A percentile compares a stretch with the other conserved stretches of the same genome.
Conservation (phyloP, 1,284 basidiomycete genomes). For the Ustilago sp. region DNA sequence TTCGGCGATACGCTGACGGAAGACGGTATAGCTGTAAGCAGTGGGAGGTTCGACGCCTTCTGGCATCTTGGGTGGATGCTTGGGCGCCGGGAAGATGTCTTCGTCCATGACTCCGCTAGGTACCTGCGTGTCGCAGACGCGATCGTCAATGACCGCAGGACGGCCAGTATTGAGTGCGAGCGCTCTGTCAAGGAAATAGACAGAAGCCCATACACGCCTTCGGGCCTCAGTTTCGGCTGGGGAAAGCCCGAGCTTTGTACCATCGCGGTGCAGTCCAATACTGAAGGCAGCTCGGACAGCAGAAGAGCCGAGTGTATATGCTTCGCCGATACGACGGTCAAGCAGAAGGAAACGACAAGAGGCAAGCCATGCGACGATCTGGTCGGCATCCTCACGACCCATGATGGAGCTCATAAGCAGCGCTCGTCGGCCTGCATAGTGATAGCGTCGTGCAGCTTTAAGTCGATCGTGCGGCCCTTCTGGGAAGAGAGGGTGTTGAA, state of each 20-base stretch:
- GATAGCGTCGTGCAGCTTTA: constrained; percentile 46
- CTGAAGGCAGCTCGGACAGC: constrained; percentile 55
- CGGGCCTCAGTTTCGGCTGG: constrained; percentile 54
- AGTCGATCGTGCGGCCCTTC: constrained; percentile 42
- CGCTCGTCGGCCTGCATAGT: constrained; percentile 51
- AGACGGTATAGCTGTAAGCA: constrained; percentile 46
- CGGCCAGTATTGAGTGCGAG: constrained; percentile 57
- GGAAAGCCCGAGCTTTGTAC: constrained; percentile 52
- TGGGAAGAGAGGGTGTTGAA: constrained; percentile 35
- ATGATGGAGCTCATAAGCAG: constrained; percentile 53
- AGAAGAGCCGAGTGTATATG: constrained; percentile 53
- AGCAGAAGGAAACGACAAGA: constrained; percentile 61
- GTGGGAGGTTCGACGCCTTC: constrained; percentile 51
- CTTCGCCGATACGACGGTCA: constrained; percentile 58
- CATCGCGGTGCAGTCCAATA: constrained; percentile 66
- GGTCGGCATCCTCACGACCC: constrained; percentile 56
- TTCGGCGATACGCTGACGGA: constrained; percentile 51
- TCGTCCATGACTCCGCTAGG: constrained; percentile 51
- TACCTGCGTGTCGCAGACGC: constrained; percentile 55
- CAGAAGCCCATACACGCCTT: constrained; percentile 58
- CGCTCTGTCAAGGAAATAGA: constrained; percentile 55
- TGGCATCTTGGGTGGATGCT: constrained; percentile 40
- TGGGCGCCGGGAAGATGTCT: constrained; percentile 47
- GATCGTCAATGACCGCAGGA: constrained; percentile 61
- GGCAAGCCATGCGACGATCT: constrained; percentile 54